Conservation (phyloP, 2,329 filamentous ascomycete genomes). For the Leptographium lundbergii region DNA sequence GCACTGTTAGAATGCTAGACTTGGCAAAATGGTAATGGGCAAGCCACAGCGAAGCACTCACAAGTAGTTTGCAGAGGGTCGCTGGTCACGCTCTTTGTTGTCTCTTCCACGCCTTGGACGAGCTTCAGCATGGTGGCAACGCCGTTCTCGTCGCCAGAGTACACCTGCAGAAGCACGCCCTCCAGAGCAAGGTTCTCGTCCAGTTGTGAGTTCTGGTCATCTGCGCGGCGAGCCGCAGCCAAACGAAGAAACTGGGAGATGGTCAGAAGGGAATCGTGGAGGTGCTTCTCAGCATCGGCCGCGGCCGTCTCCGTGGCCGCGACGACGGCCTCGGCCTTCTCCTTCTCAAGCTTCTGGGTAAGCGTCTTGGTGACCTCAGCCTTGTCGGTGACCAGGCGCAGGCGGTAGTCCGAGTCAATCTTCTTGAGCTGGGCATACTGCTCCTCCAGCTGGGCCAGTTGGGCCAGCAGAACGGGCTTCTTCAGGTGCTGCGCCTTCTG, state of each 20-base stretch:
- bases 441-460: constrained; percentile 59
- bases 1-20: not conserved
- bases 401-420: constrained; percentile 59
- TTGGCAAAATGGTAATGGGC: not conserved
- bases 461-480: constrained; percentile 58
- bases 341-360: constrained; percentile 37
- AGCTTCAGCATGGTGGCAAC: constrained; percentile 67
- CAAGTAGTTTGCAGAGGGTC: constrained; percentile 58
- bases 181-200: constrained; percentile 75
- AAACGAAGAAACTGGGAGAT: constrained; percentile 71
- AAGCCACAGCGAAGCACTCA: constrained; percentile 24
- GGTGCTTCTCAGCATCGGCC: constrained; percentile 39
- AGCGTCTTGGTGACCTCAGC: constrained; percentile 46
- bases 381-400: constrained; percentile 44
- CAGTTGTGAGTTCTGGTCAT: constrained; percentile 49
- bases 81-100: constrained; percentile 50
- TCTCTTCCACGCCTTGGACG: constrained; percentile 58
- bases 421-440: constrained; percentile 64
- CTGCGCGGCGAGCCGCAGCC: constrained; percentile 61
- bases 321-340: constrained; percentile 38
- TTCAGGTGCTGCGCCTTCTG: constrained; percentile 67
- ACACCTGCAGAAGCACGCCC: constrained; percentile 65
- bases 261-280: constrained; percentile 53
- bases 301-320: constrained; percentile 43
- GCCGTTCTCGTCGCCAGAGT: constrained; percentile 63